Evolutionary conservation across 345 rosid genomes (phyloP).

Genomic region (Lepidium africanum): DNA sequence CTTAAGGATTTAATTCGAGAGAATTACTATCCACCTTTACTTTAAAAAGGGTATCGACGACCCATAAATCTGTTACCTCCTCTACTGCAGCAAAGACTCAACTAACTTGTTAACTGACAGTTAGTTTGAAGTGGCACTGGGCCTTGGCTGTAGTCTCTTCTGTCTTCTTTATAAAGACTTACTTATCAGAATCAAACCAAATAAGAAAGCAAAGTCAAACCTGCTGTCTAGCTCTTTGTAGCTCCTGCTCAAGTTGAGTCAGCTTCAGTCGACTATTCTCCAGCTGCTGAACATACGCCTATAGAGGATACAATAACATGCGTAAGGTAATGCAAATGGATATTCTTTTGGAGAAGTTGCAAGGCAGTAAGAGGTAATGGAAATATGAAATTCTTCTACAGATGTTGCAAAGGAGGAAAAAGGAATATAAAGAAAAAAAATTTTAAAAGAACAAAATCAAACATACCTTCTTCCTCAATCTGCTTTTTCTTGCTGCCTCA

Average conservation of each 20-base stretch:
- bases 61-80: not conserved
- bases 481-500: conserved; percentile 97
- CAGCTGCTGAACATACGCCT: conserved; percentile 95
- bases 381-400: not conserved
- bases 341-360: not conserved
- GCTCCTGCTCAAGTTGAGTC: conserved; percentile 89
- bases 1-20: not conserved
- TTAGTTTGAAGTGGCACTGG: not conserved
- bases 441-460: conserved; percentile 13
- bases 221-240: conserved; percentile 95
- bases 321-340: conserved; percentile 1
- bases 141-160: not conserved
- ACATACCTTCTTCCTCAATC: conserved; percentile 80
- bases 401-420: not conserved
- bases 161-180: not conserved
- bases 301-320: not conserved
- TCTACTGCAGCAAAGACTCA: conserved; percentile 3
- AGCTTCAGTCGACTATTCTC: conserved; percentile 89
- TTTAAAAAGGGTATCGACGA: not conserved
- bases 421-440: not conserved
- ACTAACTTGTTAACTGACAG: not conserved
- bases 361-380: not conserved
- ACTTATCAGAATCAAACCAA: conserved; percentile 1
- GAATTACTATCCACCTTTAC: not conserved
- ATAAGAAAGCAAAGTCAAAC: conserved; percentile 29